Percentiles rank a stretch among this genome's conserved stretches.
Evolutionary conservation across 2,329 filamentous ascomycete genomes (phyloP).

Genomic region (Fusarium euwallaceae): DNA sequence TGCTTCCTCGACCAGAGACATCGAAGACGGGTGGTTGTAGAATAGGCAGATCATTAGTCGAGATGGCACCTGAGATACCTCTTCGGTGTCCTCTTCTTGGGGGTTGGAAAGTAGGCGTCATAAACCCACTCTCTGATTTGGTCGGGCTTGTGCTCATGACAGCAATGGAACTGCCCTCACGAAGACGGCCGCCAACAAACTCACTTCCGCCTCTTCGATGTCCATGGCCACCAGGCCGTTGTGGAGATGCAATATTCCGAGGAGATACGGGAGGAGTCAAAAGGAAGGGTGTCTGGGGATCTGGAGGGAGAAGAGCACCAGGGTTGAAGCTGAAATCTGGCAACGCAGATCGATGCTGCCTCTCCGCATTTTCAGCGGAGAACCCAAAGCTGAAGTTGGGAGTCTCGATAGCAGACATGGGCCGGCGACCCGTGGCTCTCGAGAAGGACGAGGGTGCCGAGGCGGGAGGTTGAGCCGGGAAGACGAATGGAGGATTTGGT

Average conservation of each 20-base stretch:
- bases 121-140: constrained; percentile 70
- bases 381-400: constrained; percentile 50
- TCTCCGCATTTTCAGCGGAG: constrained; percentile 48
- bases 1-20: constrained; percentile 68
- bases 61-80: constrained; percentile 79
- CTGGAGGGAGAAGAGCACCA: constrained; percentile 60
- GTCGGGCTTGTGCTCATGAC: constrained; percentile 78
- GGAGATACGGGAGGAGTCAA: constrained; percentile 70
- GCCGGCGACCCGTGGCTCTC: constrained; percentile 63
- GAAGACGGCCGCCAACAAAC: constrained; percentile 81
- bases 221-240: constrained; percentile 73
- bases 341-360: constrained; percentile 53
- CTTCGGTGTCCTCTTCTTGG: constrained; percentile 79
- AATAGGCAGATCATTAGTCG: constrained; percentile 84
- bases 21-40: constrained; percentile 69
- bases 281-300: constrained; percentile 53
- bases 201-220: constrained; percentile 88
- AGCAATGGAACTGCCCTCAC: constrained; percentile 69
- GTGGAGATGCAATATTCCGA: constrained; percentile 65
- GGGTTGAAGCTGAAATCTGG: constrained; percentile 71
- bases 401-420: constrained; percentile 66
- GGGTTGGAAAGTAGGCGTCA: constrained; percentile 67
- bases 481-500: constrained; percentile 76
- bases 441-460: constrained; percentile 63
- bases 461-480: constrained; percentile 65